Conservation (phyloP, 805 yeast species). For the Starmerella kuoi region DNA sequence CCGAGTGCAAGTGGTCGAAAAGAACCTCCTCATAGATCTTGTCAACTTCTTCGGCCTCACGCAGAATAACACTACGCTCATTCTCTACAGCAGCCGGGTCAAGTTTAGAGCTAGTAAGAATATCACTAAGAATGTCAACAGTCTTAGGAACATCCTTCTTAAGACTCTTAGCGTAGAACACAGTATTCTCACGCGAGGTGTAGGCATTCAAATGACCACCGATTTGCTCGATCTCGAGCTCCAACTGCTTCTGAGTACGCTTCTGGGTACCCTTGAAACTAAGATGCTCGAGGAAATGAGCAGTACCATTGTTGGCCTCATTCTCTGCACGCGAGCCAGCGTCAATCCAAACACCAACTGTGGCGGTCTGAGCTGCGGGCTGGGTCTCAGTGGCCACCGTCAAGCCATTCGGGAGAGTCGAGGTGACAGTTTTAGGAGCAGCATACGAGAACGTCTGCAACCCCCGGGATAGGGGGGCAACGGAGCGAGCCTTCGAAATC, state of each 20-base stretch:
- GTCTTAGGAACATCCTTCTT: constrained; percentile 70
- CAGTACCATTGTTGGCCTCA: constrained; percentile 77
- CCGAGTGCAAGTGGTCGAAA: constrained; percentile 90
- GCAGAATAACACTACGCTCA: constrained; percentile 89
- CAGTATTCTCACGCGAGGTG: constrained; percentile 95
- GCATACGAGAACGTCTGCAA: constrained; percentile 21
- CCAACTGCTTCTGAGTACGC: constrained; percentile 71
- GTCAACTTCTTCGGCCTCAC: constrained; percentile 96
- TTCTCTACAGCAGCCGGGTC: constrained; percentile 80
- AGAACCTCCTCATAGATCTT: constrained; percentile 97
- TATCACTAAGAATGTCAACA: constrained; percentile 79
- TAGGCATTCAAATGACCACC: constrained; percentile 98
- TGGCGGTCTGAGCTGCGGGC: constrained; percentile 85
- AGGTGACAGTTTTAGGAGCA: constrained; percentile 44
- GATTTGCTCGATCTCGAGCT: constrained; percentile 85
- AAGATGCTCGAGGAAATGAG: constrained; percentile 91
- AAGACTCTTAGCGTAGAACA: constrained; percentile 83
- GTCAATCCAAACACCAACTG: constrained; percentile 97
- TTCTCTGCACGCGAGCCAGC: constrained; percentile 97
- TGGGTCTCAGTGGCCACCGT: constrained; percentile 85
- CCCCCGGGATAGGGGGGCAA: constrained; percentile 19
- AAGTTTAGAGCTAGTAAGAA: constrained; percentile 71
- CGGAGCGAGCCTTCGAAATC: constrained; percentile 20
- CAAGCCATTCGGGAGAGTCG: constrained; percentile 77
- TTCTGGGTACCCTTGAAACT: constrained; percentile 88